Percentiles rank a stretch among this genome's conserved stretches.
phyloP scores from a whole-genome alignment of 352 stramenopile genomes.

The Globisporangium heterothallicum region DNA sequence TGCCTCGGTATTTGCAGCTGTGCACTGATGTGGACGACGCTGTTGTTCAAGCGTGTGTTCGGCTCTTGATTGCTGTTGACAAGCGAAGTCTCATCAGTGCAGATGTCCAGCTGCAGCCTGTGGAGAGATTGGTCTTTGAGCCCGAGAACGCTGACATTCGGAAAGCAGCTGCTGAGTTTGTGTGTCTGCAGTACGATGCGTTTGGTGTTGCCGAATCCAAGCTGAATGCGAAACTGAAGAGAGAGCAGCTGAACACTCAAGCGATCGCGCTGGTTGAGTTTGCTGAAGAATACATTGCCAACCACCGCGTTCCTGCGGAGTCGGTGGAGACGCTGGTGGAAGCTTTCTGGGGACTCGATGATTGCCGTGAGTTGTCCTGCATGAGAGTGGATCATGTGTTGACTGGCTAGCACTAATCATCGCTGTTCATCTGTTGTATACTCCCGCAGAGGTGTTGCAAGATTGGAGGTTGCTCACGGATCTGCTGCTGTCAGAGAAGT shows the following conservation, averaged over 20 bases:
- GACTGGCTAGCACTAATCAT: too few relatives aligned
- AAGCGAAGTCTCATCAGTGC: constrained; percentile 77
- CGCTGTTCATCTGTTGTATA: not conserved
- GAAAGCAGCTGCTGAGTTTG: constrained; percentile 78
- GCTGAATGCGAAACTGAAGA: constrained; percentile 57
- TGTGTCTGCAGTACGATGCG: constrained; percentile 85
- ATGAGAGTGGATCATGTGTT: too few relatives aligned
- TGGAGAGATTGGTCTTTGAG: constrained; percentile 83
- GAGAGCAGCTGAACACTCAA: constrained; percentile 81
- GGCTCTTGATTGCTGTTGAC: constrained; percentile 74
- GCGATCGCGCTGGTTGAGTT: constrained; percentile 88
- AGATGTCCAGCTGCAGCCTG: constrained; percentile 65
- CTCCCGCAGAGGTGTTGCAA: constrained; percentile 65
- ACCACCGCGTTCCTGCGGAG: constrained; percentile 47
- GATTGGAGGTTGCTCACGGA: constrained; percentile 76
- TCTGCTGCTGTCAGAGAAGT: constrained; percentile 76
- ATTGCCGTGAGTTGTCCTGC: constrained; percentile 69
- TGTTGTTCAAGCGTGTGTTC: constrained; percentile 67
- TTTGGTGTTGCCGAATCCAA: constrained; percentile 76
- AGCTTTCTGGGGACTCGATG: constrained; percentile 80
- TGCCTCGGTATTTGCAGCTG: constrained; percentile 72
- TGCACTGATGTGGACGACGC: constrained; percentile 74
- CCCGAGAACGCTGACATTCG: constrained; percentile 63
- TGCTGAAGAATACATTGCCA: constrained; percentile 78
- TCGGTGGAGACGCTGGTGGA: constrained; percentile 77